Evolutionary conservation across 1,284 basidiomycete genomes (phyloP).

Genomic region (Wallemia ichthyophaga): DNA sequence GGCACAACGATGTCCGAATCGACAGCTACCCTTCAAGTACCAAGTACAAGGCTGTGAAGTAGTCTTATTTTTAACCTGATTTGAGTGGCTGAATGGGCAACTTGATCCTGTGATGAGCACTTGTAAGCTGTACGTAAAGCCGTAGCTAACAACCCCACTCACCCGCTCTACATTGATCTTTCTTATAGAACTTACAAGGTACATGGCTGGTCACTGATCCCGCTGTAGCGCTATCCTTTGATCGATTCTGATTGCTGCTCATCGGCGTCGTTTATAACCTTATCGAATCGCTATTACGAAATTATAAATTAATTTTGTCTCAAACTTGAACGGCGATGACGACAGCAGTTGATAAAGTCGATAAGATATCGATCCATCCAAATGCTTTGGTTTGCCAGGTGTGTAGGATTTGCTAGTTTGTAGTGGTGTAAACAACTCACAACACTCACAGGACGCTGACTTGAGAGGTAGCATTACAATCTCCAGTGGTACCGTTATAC

Average conservation of each 20-base stretch:
- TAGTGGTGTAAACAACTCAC: background rate
- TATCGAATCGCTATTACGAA: too few species aligned
- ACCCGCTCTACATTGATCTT: background rate
- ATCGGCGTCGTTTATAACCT: too few species aligned
- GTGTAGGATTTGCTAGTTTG: background rate
- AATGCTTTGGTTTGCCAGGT: background rate
- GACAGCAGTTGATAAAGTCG: background rate
- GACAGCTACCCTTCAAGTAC: background rate
- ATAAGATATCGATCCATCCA: background rate
- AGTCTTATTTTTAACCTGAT: background rate
- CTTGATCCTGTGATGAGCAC: background rate
- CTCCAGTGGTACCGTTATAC: constrained; percentile 40
- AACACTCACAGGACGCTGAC: background rate
- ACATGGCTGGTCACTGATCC: background rate
- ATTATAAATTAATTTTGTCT: background rate
- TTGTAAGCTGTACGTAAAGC: background rate
- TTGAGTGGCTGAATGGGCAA: background rate
- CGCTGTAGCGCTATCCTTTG: too few species aligned
- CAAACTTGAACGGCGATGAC: background rate
- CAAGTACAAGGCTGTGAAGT: background rate
- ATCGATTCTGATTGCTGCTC: too few species aligned
- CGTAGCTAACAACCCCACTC: background rate
- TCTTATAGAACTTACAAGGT: background rate
- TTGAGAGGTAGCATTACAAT: background rate
- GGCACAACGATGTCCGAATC: background rate